A percentile compares a stretch with the other conserved stretches of the same genome.
phyloP scores from a whole-genome alignment of 192 early-diverging fungal genomes.

The Anaeromyces robustus region DNA sequence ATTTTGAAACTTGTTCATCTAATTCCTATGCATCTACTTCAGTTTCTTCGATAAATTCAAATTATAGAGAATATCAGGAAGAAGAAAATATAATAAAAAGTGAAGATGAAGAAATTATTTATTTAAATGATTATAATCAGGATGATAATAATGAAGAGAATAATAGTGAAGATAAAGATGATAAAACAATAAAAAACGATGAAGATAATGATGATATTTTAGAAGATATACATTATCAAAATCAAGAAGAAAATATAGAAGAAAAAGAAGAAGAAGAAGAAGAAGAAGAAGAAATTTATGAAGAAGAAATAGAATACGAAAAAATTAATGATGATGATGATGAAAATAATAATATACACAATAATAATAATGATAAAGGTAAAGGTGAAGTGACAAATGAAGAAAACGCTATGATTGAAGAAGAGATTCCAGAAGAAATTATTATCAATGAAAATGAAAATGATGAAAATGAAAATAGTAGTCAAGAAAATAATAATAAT shows the following conservation, averaged over 20 bases:
- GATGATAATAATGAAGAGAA: neutral
- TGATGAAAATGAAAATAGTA: neutral
- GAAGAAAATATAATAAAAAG: neutral
- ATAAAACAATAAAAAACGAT: too few relatives aligned
- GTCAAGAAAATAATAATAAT: neutral
- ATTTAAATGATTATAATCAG: neutral
- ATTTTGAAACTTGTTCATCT: neutral
- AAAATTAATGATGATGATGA: neutral
- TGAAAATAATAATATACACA: neutral
- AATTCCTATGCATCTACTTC: neutral
- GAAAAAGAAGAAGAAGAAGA: neutral
- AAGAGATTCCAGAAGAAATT: neutral
- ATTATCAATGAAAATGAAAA: neutral
- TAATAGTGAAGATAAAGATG: too few relatives aligned
- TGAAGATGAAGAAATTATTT: neutral
- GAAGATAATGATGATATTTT: too few relatives aligned
- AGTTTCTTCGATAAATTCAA: neutral
- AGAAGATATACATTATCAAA: too few relatives aligned
- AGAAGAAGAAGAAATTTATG: neutral
- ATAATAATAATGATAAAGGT: neutral
- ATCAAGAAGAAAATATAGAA: too few relatives aligned
- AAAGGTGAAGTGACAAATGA: too few relatives aligned
- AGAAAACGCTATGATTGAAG: neutral
- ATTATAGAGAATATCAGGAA: neutral
- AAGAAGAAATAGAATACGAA: neutral